These are phyloP conservation scores for Lachnum nothofagi DNA, from an alignment of 2,329 filamentous ascomycete genomes.

Conservation along the genomic window DNA sequence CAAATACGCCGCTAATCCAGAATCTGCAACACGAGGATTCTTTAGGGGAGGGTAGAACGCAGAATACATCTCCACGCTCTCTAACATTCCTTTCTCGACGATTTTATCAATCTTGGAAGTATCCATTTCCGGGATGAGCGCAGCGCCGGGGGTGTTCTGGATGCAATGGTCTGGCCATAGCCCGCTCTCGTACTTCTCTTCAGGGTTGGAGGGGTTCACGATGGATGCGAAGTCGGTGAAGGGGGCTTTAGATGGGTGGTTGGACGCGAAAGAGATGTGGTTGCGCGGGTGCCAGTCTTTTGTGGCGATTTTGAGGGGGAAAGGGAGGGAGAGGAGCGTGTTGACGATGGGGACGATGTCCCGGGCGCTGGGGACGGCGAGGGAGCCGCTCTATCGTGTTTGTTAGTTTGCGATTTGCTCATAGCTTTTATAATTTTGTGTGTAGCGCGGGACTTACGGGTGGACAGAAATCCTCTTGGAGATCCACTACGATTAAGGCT, in stretches of 20 bases:
- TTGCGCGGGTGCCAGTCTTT: conserved; percentile 81
- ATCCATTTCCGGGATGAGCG: conserved; percentile 69
- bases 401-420: conserved; percentile 4
- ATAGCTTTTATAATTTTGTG: neutral
- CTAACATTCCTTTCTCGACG: conserved; percentile 72
- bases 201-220: conserved; percentile 57
- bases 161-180: conserved; percentile 94
- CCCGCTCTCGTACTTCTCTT: conserved; percentile 59
- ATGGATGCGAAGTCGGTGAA: conserved; percentile 64
- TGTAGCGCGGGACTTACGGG: conserved; percentile 55
- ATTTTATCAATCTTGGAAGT: conserved; percentile 53
- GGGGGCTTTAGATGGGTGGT: conserved; percentile 63
- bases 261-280: conserved; percentile 85
- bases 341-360: conserved; percentile 69
- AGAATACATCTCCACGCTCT: conserved; percentile 84
- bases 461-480: conserved; percentile 93
- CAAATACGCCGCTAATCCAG: conserved; percentile 57
- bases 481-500: conserved; percentile 64
- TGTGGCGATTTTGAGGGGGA: conserved; percentile 74
- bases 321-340: conserved; percentile 64
- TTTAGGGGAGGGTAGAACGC: conserved; percentile 79
- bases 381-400: conserved; percentile 63
- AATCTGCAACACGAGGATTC: conserved; percentile 54
- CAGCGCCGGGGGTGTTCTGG: conserved; percentile 64
- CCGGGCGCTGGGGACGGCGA: conserved; percentile 73